Percentiles rank a stretch among this genome's conserved stretches.
Conservation (phyloP, 495 filamentous ascomycete species). For the Penicillium desertorum region DNA sequence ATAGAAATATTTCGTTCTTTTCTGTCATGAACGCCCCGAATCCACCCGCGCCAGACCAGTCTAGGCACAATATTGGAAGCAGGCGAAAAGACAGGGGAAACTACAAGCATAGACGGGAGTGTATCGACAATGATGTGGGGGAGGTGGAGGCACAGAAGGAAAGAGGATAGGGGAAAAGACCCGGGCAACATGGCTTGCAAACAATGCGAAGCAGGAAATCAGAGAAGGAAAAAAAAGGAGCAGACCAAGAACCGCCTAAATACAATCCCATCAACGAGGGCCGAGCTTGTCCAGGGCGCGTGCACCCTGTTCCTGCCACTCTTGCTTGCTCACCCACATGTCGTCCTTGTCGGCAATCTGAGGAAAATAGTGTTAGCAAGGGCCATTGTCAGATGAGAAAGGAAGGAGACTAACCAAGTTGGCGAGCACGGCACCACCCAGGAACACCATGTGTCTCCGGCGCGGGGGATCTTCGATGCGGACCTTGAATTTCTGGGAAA, state of each 20-base stretch:
- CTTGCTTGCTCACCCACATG: conserved; percentile 97
- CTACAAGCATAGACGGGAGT: conserved; percentile 21
- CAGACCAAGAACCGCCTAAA: conserved; percentile 24
- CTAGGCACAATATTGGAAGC: conserved; percentile 29
- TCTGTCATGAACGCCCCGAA: conserved; percentile 24
- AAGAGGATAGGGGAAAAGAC: conserved; percentile 12
- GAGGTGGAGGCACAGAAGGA: conserved; percentile 4
- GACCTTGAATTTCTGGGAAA: conserved; percentile 90
- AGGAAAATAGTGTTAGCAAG: conserved; percentile 19
- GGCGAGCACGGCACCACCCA: conserved; percentile 93
- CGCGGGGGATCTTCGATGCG: conserved; percentile 96
- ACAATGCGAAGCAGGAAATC: conserved; percentile 24
- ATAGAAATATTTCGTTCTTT: conserved; percentile 28
- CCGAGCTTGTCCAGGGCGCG: conserved; percentile 87
- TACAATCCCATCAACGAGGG: conserved; percentile 55
- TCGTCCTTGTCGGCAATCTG: conserved; percentile 95
- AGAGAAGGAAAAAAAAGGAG: conserved; percentile 14
- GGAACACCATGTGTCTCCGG: conserved; percentile 97
- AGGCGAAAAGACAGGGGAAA: conserved; percentile 22
- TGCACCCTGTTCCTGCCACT: conserved; percentile 94
- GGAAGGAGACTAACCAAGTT: conserved; percentile 67
- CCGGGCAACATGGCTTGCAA: conserved; percentile 24
- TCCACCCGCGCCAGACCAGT: conserved; percentile 31
- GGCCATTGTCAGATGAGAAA: background rate
- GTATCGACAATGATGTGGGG: conserved; percentile 25